Percentiles rank a stretch among this genome's conserved stretches.
These are phyloP conservation scores for Gyromitra esculenta DNA, from an alignment of 2,329 filamentous ascomycete species.

Conservation along the genomic window DNA sequence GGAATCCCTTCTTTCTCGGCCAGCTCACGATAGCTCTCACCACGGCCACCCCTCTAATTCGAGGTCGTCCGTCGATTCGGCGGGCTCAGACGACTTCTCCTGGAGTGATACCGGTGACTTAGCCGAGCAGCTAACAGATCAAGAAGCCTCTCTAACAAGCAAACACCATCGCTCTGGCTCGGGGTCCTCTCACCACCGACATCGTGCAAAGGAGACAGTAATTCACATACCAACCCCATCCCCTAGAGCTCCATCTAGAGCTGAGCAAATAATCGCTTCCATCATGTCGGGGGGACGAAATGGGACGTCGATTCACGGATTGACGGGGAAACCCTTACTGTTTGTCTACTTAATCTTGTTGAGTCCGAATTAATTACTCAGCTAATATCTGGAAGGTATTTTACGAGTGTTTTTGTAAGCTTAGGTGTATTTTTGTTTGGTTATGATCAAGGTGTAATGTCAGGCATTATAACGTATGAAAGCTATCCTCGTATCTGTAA, in stretches of 20 bases:
- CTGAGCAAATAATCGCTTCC: constrained; percentile 69
- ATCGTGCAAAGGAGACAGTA: constrained; percentile 43
- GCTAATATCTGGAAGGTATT: constrained; percentile 71
- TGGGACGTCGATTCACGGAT: constrained; percentile 80
- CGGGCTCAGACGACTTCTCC: constrained; percentile 74
- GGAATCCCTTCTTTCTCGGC: constrained; percentile 63
- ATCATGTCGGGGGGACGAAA: constrained; percentile 83
- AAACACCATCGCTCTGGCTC: constrained; percentile 61
- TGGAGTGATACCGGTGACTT: constrained; percentile 97
- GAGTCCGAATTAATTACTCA: background rate
- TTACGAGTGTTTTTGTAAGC: constrained; percentile 90
- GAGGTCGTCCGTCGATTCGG: constrained; percentile 68
- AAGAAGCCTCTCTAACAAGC: constrained; percentile 76
- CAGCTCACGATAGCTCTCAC: constrained; percentile 49
- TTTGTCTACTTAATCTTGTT: constrained; percentile 64
- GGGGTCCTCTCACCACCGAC: constrained; percentile 57
- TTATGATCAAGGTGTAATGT: constrained; percentile 92
- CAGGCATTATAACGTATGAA: constrained; percentile 72
- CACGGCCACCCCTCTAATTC: constrained; percentile 46
- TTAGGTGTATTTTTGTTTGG: constrained; percentile 88
- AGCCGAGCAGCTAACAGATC: constrained; percentile 86
- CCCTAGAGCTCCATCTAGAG: constrained; percentile 36
- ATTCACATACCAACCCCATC: constrained; percentile 53
- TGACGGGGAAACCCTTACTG: constrained; percentile 95
- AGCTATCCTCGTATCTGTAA: constrained; percentile 54